Conservation (phyloP, 805 yeast species). For the Starmera amethionina region DNA sequence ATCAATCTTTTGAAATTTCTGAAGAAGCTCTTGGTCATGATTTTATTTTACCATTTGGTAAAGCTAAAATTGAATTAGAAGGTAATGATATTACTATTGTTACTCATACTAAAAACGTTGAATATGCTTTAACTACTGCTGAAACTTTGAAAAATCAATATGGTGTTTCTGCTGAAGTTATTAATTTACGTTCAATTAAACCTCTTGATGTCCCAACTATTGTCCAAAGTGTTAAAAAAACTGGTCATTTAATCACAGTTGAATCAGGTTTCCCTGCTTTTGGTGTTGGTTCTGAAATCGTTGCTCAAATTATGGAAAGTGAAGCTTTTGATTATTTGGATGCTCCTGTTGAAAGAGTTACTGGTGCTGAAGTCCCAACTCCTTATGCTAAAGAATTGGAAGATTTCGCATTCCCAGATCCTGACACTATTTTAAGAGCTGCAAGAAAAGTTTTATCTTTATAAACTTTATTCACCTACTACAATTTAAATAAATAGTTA, state of each 20-base stretch:
- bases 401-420: conserved; percentile 98
- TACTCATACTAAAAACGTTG: conserved; percentile 87
- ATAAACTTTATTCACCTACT: conserved; percentile 21
- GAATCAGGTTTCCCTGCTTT: conserved; percentile 98
- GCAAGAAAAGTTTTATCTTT: conserved; percentile 69
- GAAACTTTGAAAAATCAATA: conserved; percentile 72
- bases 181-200: conserved; percentile 93
- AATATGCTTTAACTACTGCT: conserved; percentile 84
- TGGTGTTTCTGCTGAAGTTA: conserved; percentile 85
- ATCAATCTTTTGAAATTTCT: conserved; percentile 80
- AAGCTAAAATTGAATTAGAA: conserved; percentile 89
- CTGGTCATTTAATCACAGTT: conserved; percentile 91
- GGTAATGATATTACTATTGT: conserved; percentile 88
- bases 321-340: conserved; percentile 97
- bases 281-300: conserved; percentile 97
- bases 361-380: conserved; percentile 99
- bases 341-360: conserved; percentile 96
- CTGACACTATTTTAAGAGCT: conserved; percentile 82
- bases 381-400: conserved; percentile 95
- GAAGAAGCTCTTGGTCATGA: conserved; percentile 87
- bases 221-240: conserved; percentile 84
- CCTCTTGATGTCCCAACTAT: conserved; percentile 89
- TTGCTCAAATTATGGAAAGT: conserved; percentile 96
- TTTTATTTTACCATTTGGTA: conserved; percentile 85
- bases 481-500: not conserved